These are phyloP conservation scores for Penicillium desertorum DNA, from an alignment of 495 filamentous ascomycete species.

Conservation along the genomic window DNA sequence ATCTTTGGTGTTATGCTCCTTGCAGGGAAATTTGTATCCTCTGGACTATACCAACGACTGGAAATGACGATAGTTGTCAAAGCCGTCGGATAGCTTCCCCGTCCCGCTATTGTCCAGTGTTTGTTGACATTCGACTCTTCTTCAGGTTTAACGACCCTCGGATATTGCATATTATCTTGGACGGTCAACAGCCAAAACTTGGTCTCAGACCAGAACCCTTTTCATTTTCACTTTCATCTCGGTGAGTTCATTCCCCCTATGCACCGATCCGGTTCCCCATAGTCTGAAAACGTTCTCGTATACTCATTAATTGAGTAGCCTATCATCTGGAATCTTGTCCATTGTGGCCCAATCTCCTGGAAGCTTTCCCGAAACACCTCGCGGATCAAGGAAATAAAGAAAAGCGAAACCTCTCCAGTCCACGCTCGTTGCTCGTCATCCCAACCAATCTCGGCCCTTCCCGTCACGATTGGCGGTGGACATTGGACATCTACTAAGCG, in stretches of 20 bases:
- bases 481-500: conserved; percentile 17
- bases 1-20: conserved; percentile 35
- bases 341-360: conserved; percentile 24
- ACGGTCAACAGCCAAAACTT: conserved; percentile 24
- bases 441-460: conserved; percentile 14
- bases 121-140: conserved; percentile 39
- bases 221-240: conserved; percentile 24
- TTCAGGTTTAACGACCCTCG: conserved; percentile 24
- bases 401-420: conserved; percentile 34
- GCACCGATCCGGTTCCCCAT: conserved; percentile 34
- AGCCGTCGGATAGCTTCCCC: conserved; percentile 24
- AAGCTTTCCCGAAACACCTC: conserved; percentile 29
- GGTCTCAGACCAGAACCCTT: conserved; percentile 25
- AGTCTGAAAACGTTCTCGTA: conserved; percentile 22
- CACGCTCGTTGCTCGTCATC: conserved; percentile 7
- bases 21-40: conserved; percentile 40
- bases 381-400: conserved; percentile 24
- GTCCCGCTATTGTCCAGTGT: conserved; percentile 26
- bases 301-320: conserved; percentile 41
- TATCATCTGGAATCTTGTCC: conserved; percentile 11
- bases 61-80: conserved; percentile 32
- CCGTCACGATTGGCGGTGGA: conserved; percentile 18
- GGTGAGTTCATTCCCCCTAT: conserved; percentile 37
- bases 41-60: conserved; percentile 21
- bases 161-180: conserved; percentile 40